Evolutionary conservation across 2,329 filamentous ascomycete species (phyloP).

Genomic region (Aspergillus luchuensis): DNA sequence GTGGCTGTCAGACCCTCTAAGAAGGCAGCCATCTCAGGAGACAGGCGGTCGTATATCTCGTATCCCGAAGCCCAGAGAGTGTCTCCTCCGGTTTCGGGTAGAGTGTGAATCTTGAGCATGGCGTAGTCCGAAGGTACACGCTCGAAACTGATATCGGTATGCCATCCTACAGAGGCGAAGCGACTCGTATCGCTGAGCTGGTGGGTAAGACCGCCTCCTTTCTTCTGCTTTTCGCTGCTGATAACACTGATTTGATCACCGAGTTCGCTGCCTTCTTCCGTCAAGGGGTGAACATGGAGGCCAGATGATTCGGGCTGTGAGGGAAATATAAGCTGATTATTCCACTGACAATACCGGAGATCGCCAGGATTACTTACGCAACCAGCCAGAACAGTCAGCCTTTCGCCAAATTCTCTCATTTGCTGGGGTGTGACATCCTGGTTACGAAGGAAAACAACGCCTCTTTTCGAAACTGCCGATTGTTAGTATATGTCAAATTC

Average conservation of each 20-base stretch:
- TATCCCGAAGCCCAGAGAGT: slow-evolving; percentile 70
- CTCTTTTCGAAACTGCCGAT: slow-evolving; percentile 62
- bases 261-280: slow-evolving; percentile 59
- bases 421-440: slow-evolving; percentile 64
- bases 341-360: neutral
- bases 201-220: slow-evolving; percentile 35
- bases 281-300: slow-evolving; percentile 62
- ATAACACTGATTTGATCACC: slow-evolving; percentile 66
- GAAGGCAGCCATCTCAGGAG: slow-evolving; percentile 57
- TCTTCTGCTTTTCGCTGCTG: slow-evolving; percentile 58
- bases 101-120: slow-evolving; percentile 57
- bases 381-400: slow-evolving; percentile 48
- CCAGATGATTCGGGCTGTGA: slow-evolving; percentile 54
- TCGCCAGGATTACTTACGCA: slow-evolving; percentile 31
- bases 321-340: neutral
- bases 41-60: slow-evolving; percentile 66
- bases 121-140: slow-evolving; percentile 65
- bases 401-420: slow-evolving; percentile 58
- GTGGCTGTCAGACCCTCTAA: slow-evolving; percentile 62
- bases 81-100: slow-evolving; percentile 61
- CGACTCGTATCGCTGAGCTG: slow-evolving; percentile 37
- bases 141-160: slow-evolving; percentile 67
- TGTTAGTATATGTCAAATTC: neutral
- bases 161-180: slow-evolving; percentile 53
- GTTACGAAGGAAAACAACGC: slow-evolving; percentile 70